These are phyloP conservation scores for Micractinium conductrix DNA, from an alignment of 139 green algal genomes.

Conservation along the genomic window DNA sequence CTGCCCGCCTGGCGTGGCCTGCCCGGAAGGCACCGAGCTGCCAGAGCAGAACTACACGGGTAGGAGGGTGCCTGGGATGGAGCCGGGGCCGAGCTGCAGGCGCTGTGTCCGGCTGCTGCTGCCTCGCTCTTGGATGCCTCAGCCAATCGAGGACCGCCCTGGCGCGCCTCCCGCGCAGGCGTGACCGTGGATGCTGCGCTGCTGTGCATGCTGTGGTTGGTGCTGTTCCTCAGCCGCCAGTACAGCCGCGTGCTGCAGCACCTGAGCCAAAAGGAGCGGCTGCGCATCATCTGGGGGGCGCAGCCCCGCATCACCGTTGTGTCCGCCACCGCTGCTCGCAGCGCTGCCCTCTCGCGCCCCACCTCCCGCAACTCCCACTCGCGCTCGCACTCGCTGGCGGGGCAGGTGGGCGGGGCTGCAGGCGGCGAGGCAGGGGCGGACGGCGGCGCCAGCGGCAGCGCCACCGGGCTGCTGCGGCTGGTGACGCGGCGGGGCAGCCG, in stretches of 20 bases:
- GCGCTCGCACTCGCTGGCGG: background rate
- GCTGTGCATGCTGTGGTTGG: constrained; percentile 51
- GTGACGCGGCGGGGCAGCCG: background rate
- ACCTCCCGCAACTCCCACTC: background rate
- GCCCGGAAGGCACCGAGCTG: constrained; percentile 51
- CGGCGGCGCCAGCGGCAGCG: background rate
- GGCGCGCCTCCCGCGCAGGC: no score
- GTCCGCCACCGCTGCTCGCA: background rate
- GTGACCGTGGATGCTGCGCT: constrained; percentile 49
- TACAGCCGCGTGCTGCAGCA: constrained; percentile 37
- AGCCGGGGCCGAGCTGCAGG: no score
- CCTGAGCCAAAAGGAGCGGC: constrained; percentile 41
- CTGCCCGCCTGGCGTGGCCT: constrained; percentile 59
- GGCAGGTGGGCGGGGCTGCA: background rate
- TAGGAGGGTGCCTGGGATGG: background rate
- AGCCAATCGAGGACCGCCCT: no score
- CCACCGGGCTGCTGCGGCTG: background rate
- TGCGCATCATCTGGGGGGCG: constrained; percentile 39
- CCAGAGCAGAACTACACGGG: constrained; percentile 48
- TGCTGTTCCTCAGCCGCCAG: constrained; percentile 38
- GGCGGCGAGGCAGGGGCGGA: background rate
- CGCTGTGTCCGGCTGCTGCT: no score
- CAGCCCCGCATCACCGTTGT: constrained; percentile 10
- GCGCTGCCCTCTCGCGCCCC: background rate
- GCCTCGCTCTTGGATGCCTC: no score